Conservation (phyloP, 345 rosid genomes). For the Pseudoturritis turrita region DNA sequence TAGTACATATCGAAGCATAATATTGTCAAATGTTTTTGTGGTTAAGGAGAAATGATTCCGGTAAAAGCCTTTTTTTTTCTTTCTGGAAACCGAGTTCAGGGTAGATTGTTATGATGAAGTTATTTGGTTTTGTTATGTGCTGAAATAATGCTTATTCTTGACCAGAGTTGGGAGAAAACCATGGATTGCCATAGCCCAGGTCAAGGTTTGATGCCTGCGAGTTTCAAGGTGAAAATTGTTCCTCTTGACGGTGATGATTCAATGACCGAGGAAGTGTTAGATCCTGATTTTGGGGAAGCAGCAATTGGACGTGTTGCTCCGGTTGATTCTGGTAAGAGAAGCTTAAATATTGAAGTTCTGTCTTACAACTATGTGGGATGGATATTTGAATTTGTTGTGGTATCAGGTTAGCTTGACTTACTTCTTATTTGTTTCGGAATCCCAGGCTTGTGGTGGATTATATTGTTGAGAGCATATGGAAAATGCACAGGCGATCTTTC, state of each 20-base stretch:
- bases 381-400: neutral
- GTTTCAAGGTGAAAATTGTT: conserved; percentile 84
- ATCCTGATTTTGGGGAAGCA: conserved; percentile 96
- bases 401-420: neutral
- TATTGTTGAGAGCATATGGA: conserved; percentile 85
- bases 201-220: conserved; percentile 96
- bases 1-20: neutral
- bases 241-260: conserved; percentile 83
- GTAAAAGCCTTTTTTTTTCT: neutral
- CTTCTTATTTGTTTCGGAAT: neutral
- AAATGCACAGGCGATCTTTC: conserved; percentile 81
- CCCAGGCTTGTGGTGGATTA: conserved; percentile 94
- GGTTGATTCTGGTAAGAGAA: conserved; percentile 72
- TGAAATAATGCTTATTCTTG: conserved; percentile 8
- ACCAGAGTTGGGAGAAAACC: conserved; percentile 97
- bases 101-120: neutral
- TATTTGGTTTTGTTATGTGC: neutral
- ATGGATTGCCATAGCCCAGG: conserved; percentile 98
- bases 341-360: neutral
- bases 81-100: neutral
- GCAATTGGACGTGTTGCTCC: conserved; percentile 99
- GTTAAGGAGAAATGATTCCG: neutral
- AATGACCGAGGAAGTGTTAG: conserved; percentile 80
- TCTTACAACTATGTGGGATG: neutral
- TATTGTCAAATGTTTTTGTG: neutral